These are phyloP conservation scores for Aspergillus sp. DNA, from an alignment of 2,329 filamentous ascomycete genomes.

Conservation along the genomic window DNA sequence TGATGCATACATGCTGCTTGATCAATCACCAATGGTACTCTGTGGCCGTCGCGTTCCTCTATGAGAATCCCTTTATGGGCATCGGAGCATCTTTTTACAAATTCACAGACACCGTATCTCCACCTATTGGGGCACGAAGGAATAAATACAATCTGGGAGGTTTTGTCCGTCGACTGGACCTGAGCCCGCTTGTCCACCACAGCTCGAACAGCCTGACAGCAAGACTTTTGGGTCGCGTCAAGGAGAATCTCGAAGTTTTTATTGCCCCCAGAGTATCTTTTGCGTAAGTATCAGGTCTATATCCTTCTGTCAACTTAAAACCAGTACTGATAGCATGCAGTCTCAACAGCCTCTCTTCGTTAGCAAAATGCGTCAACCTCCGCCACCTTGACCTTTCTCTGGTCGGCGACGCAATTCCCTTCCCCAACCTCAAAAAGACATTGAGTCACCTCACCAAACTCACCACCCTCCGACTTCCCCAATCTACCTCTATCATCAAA, in stretches of 20 bases:
- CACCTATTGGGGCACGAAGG: conserved; percentile 41
- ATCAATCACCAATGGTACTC: conserved; percentile 55
- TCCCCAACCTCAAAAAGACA: conserved; percentile 47
- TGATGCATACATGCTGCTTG: conserved; percentile 49
- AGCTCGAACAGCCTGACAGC: conserved; percentile 55
- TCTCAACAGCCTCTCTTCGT: conserved; percentile 51
- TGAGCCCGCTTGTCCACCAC: conserved; percentile 55
- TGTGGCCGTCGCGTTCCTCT: conserved; percentile 48
- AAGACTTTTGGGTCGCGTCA: conserved; percentile 51
- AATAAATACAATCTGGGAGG: conserved; percentile 42
- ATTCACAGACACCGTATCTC: conserved; percentile 53
- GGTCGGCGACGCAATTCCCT: conserved; percentile 47
- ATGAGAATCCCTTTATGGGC: conserved; percentile 47
- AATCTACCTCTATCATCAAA: conserved; percentile 16
- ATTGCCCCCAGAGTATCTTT: conserved; percentile 56
- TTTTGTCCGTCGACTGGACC: conserved; percentile 50
- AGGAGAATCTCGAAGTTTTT: conserved; percentile 49
- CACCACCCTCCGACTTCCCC: conserved; percentile 42
- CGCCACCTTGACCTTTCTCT: conserved; percentile 49
- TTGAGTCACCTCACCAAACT: conserved; percentile 45
- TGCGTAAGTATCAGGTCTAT: conserved; percentile 34
- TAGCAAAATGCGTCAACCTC: conserved; percentile 52
- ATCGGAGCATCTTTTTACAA: conserved; percentile 47
- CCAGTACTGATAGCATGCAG: conserved; percentile 12
- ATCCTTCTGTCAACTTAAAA: no score